Evolutionary conservation across 1,284 basidiomycete genomes (phyloP), one percentile per base, ranked within the genome.

Genomic region (Ustilago vetiveriae): DNA sequence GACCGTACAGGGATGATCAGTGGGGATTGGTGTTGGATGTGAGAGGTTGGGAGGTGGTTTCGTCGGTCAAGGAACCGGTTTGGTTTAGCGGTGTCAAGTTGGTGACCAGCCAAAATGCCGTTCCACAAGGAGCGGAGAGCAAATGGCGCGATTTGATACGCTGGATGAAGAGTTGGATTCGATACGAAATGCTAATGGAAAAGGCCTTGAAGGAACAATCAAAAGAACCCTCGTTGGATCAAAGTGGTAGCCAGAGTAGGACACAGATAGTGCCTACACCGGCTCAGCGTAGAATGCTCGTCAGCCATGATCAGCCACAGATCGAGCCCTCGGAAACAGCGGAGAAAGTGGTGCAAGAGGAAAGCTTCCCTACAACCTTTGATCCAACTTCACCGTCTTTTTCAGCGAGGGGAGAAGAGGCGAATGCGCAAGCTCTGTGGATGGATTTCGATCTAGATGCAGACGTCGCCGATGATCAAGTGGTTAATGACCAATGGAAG

Each of bases 11-110:
- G 8, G 9, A 33, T 2, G 56, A 46, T 2, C 58, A 71, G 38
- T 71, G 44, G 9, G 45, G 40, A 14, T 6, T 66, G 21, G 30
- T 57, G 11, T 16, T 71, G 13, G 68, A 71, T 29, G 68, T 71
- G 3, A 36, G 41, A 13, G 64, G 63, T 2, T 63, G 45, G 17
- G 24, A 59, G 21, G 59, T 72, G 32, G 55, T 72, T 2, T 42
- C 51, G 11, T 46, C 51, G 6, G 21, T 72, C 3, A 29, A 38
- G 6, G 64, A 72, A 26, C 55, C 48, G 1, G 57, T 67, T 14
- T 72, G 64, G 57, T 67, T 52, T 21, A 26, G 32, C 0, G 50
- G 48, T 3, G 64, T 67, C 1, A 48, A 58, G 32, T 4, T 67
- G 32, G 55, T 72, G 0, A 66, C 57, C 2, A 62, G 53, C 39